A percentile compares a stretch with the other conserved stretches of the same genome.
Evolutionary conservation across 2,329 filamentous ascomycete species (phyloP).

Genomic region (Dryadomyces sulphureus): DNA sequence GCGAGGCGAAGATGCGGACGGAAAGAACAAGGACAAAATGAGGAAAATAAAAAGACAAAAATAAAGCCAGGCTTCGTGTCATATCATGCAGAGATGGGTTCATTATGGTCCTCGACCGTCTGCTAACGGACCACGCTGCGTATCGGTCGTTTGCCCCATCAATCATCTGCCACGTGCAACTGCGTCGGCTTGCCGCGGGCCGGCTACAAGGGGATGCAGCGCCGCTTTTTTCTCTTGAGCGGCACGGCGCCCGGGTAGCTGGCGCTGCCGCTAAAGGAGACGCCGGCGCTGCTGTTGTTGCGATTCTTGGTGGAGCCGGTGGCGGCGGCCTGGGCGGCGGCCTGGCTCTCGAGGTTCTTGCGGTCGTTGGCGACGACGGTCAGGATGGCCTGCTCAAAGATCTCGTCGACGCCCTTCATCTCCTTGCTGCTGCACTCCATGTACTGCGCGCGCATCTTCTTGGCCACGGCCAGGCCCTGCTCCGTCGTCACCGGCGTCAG

Average conservation of each 20-base stretch:
- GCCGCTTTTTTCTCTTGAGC: slow-evolving; percentile 70
- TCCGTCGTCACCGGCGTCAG: slow-evolving; percentile 87
- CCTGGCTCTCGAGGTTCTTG: slow-evolving; percentile 42
- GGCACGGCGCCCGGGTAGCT: slow-evolving; percentile 12
- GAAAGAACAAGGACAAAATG: neutral
- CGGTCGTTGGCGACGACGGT: slow-evolving; percentile 73
- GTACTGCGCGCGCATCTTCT: slow-evolving; percentile 89
- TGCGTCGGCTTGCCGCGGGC: neutral
- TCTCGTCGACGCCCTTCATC: slow-evolving; percentile 89
- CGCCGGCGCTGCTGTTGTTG: slow-evolving; percentile 18
- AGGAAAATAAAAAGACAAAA: neutral
- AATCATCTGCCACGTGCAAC: no score
- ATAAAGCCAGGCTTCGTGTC: slow-evolving; percentile 1
- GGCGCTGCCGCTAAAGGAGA: slow-evolving; percentile 12
- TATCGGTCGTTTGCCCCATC: neutral
- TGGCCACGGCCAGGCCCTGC: slow-evolving; percentile 75
- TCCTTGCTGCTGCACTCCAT: slow-evolving; percentile 99
- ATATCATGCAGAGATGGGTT: slow-evolving; percentile 4
- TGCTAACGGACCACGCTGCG: neutral
- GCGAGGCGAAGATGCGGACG: slow-evolving; percentile 2
- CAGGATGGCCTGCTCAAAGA: slow-evolving; percentile 84
- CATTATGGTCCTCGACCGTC: neutral
- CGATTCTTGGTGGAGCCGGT: slow-evolving; percentile 15
- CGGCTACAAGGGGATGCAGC: slow-evolving; percentile 61
- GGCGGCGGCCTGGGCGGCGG: slow-evolving; percentile 21